Conservation (phyloP, 2,329 filamentous ascomycete genomes). For the Botrytis fabae region DNA sequence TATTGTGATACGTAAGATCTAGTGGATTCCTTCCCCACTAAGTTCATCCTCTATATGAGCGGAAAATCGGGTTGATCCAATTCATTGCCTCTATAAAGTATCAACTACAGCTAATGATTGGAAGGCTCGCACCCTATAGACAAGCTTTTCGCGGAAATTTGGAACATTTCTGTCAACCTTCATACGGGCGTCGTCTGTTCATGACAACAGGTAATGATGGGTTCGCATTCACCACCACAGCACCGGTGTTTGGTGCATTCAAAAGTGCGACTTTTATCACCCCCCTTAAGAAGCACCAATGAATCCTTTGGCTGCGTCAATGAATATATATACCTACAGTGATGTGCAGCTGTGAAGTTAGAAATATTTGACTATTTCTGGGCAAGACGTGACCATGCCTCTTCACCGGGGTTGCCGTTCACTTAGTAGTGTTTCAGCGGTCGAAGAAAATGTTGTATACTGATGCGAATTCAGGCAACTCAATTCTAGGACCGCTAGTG, state of each 20-base stretch:
- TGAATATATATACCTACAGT: neutral
- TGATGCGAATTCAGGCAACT: neutral
- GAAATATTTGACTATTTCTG: conserved; percentile 26
- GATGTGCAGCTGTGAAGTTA: conserved; percentile 16
- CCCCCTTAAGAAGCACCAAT: neutral
- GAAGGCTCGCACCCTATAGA: neutral
- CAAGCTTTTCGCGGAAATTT: neutral
- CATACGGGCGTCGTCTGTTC: neutral
- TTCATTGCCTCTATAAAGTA: neutral
- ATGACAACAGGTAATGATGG: neutral
- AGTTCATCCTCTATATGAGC: neutral
- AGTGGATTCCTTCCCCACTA: neutral
- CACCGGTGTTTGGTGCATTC: neutral
- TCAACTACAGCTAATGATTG: neutral
- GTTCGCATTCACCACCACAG: neutral
- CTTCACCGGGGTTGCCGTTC: conserved; percentile 36
- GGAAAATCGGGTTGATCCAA: neutral
- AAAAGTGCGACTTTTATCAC: neutral
- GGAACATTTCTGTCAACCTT: neutral
- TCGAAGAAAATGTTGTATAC: neutral
- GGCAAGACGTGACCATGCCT: conserved; percentile 55
- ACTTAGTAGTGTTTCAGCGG: neutral
- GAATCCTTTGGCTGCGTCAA: neutral
- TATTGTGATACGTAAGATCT: neutral
- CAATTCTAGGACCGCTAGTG: neutral